Evolutionary conservation across 495 filamentous ascomycete genomes (phyloP), one percentile per base, ranked within the genome.

Genomic region (Penicillium bovifimosum): DNA sequence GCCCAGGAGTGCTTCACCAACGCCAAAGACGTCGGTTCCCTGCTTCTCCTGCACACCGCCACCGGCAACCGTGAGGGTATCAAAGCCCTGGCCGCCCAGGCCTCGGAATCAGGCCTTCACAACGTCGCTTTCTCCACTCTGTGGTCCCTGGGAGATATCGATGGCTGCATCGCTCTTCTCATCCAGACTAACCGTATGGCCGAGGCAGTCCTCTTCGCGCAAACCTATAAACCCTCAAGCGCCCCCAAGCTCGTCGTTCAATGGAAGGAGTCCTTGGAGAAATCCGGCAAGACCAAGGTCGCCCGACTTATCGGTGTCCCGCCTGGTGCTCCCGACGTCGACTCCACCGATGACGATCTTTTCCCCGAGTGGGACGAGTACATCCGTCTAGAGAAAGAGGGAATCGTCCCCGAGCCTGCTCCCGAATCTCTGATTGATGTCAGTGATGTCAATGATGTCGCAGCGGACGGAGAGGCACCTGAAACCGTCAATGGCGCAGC

Each of bases 331-430:
- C 76, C 74, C 2, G 74, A 70, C 18, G 62, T 71, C 14, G 45
- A 57, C n/a, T 77, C 75, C 6, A 86, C 91, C 39, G 93, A 98
- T 59, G 87, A 86, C 41, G 93, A 96, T 35, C 74, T 98, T 46
- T 98, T 96, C 74, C 91, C 92, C 0, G 90, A 96, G 59, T 97
- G 91, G 92, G 87, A 93, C 0, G 88, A 92, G 67, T 96, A 86
- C 73, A 64, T 96, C 58, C 79, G 74, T 60, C 60, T 96, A 43
- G 93, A 96, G 75, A 83, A 77, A 58, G 84, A 90, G 58, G 83
- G 84, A 0, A 57, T 53, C 14, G 62, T 58, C 6, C 62, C 68
- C n/a, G 68, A 71, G 36, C 71, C 71, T 3, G 60, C 71, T 6
- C 71, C 69, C 46, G 65, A 72, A 24, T 76, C 77, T 40, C 61